A percentile compares a stretch with the other conserved stretches of the same genome.
Evolutionary conservation across 306 rosid genomes (phyloP).

Genomic region (Calophaca sinica): DNA sequence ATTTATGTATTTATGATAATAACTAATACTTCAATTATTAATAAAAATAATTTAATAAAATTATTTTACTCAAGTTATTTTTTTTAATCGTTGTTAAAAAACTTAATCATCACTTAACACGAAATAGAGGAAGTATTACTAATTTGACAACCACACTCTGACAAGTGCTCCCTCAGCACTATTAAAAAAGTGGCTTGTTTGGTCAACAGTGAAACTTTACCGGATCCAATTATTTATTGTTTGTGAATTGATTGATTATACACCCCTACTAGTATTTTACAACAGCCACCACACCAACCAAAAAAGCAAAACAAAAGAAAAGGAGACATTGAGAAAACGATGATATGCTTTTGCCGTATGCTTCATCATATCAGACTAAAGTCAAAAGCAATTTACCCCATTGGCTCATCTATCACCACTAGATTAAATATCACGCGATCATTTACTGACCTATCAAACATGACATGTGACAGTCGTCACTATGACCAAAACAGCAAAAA

Average conservation of each 20-base stretch:
- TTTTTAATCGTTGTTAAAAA: no score
- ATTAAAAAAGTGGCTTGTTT: slow-evolving; percentile 18
- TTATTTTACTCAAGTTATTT: no score
- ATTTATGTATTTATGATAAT: no score
- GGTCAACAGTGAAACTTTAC: slow-evolving; percentile 22
- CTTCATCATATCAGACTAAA: not conserved
- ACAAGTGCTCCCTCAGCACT: slow-evolving; percentile 16
- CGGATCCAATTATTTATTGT: slow-evolving; percentile 34
- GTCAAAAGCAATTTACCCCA: slow-evolving; percentile 25
- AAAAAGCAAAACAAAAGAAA: slow-evolving; percentile 22
- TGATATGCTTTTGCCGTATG: slow-evolving; percentile 13
- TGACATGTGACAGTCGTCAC: slow-evolving; percentile 16
- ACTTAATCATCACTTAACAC: no score
- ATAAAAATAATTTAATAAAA: no score
- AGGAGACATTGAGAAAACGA: not conserved
- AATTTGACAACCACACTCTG: slow-evolving; percentile 8
- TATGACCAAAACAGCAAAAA: slow-evolving; percentile 31
- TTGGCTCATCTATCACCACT: slow-evolving; percentile 28
- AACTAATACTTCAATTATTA: no score
- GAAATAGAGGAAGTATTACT: not conserved
- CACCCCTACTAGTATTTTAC: slow-evolving; percentile 31
- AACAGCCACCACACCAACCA: slow-evolving; percentile 36
- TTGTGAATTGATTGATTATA: slow-evolving; percentile 7
- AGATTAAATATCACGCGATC: slow-evolving; percentile 13
- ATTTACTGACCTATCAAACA: slow-evolving; percentile 19